Evolutionary conservation across 2,329 filamentous ascomycete species (phyloP).

Genomic region (Cercospora sesami): DNA sequence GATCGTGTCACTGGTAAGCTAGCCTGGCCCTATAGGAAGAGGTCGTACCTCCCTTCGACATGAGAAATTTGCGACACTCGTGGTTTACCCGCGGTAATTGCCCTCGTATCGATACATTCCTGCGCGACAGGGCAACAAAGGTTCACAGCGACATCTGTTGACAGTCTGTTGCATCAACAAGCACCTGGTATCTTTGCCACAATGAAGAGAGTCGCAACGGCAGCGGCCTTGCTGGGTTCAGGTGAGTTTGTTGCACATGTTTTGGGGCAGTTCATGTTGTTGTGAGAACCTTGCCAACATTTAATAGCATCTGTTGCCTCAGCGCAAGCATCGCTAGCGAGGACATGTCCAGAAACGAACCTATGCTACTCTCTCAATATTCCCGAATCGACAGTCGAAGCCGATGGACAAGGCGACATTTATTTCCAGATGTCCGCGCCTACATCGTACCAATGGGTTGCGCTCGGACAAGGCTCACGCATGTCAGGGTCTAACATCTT

Average conservation of each 20-base stretch:
- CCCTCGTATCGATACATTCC: neutral
- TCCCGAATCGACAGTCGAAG: slow-evolving; percentile 53
- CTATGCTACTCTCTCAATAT: slow-evolving; percentile 57
- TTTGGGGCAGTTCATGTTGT: neutral
- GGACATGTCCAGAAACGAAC: slow-evolving; percentile 29
- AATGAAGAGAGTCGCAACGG: slow-evolving; percentile 14
- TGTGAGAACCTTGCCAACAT: neutral
- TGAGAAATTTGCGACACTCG: neutral
- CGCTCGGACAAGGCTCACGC: slow-evolving; percentile 55
- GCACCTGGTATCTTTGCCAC: neutral
- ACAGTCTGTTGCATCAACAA: neutral
- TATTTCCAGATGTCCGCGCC: slow-evolving; percentile 60
- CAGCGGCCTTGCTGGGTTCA: slow-evolving; percentile 13
- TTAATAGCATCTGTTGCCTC: slow-evolving; percentile 1
- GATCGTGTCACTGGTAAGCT: slow-evolving; percentile 3
- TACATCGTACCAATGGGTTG: slow-evolving; percentile 55
- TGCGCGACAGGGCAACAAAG: neutral
- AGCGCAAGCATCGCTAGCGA: slow-evolving; percentile 27
- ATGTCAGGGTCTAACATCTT: slow-evolving; percentile 62
- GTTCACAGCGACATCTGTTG: neutral
- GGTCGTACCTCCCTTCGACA: slow-evolving; percentile 9
- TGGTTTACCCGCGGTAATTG: neutral
- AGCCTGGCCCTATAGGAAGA: neutral
- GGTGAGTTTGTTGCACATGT: slow-evolving; percentile 7
- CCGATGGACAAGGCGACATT: slow-evolving; percentile 53